These are phyloP conservation scores for Fermentozyma sake DNA, from an alignment of 1,139 yeast genomes.

Conservation along the genomic window DNA sequence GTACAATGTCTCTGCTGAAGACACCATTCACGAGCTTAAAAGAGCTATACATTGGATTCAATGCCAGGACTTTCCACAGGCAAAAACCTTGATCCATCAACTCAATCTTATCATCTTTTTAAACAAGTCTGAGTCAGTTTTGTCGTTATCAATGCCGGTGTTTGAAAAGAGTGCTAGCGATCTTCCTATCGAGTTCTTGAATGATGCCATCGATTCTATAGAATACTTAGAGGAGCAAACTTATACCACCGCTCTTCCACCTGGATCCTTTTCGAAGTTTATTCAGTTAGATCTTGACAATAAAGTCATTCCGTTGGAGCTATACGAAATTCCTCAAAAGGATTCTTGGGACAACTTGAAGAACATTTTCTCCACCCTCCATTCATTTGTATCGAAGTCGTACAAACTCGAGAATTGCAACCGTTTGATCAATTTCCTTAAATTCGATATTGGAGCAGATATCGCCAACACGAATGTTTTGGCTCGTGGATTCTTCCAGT, in stretches of 20 bases:
- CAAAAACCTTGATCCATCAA: constrained; percentile 17
- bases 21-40: constrained; percentile 16
- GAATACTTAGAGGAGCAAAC: constrained; percentile 16
- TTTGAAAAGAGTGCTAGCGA: constrained; percentile 11
- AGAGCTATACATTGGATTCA: constrained; percentile 11
- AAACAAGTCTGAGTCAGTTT: constrained; percentile 25
- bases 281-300: constrained; percentile 55
- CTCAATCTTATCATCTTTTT: constrained; percentile 24
- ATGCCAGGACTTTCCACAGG: constrained; percentile 1
- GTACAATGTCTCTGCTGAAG: constrained; percentile 18
- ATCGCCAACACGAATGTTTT: constrained; percentile 41
- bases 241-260: constrained; percentile 16
- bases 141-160: constrained; percentile 18
- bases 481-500: constrained; percentile 58
- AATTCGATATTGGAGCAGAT: constrained; percentile 25
- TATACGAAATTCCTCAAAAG: constrained; percentile 21
- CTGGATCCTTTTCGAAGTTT: constrained; percentile 39
- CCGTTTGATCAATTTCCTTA: constrained; percentile 35
- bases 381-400: constrained; percentile 19
- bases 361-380: constrained; percentile 31
- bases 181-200: constrained; percentile 1
- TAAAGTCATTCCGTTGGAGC: constrained; percentile 51
- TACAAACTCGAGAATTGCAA: constrained; percentile 19
- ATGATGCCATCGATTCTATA: constrained; percentile 4
- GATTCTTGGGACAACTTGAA: constrained; percentile 29